These are phyloP conservation scores for Astrocystis sublimbata DNA, from an alignment of 495 filamentous ascomycete genomes.

Conservation along the genomic window DNA sequence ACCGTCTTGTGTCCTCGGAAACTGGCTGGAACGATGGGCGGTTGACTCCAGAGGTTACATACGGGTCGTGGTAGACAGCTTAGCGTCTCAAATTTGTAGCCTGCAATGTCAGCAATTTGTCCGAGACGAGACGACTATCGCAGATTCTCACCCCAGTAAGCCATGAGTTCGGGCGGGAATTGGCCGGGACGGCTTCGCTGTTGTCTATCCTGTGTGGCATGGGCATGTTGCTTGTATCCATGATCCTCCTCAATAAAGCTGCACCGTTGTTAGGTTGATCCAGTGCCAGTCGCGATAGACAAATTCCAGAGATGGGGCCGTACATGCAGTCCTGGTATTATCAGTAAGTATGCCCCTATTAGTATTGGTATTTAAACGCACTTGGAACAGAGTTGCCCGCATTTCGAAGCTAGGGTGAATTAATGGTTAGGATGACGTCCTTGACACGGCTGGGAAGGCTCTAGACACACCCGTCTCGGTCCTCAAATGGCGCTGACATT, in stretches of 20 bases:
- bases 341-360: conserved; percentile 3
- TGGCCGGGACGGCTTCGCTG: conserved; percentile 61
- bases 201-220: conserved; percentile 57
- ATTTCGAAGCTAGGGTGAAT: conserved; percentile 74
- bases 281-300: background rate
- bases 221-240: conserved; percentile 59
- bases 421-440: background rate
- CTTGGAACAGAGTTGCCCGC: conserved; percentile 90
- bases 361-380: conserved; percentile 44
- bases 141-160: conserved; percentile 57
- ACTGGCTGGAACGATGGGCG: too few relatives aligned
- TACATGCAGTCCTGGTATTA: conserved; percentile 68
- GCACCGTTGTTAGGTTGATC: conserved; percentile 22
- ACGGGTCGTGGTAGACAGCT: conserved; percentile 66
- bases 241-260: conserved; percentile 96
- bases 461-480: conserved; percentile 68
- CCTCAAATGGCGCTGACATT: conserved; percentile 78
- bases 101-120: conserved; percentile 44
- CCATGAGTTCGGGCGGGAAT: conserved; percentile 45
- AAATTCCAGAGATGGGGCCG: conserved; percentile 32
- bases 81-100: conserved; percentile 95
- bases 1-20: too few relatives aligned
- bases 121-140: background rate
- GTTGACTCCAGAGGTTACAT: too few relatives aligned
- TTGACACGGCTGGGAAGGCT: conserved; percentile 14